Conservation (phyloP, 306 rosid genomes). For the Cajanus cajan region DNA sequence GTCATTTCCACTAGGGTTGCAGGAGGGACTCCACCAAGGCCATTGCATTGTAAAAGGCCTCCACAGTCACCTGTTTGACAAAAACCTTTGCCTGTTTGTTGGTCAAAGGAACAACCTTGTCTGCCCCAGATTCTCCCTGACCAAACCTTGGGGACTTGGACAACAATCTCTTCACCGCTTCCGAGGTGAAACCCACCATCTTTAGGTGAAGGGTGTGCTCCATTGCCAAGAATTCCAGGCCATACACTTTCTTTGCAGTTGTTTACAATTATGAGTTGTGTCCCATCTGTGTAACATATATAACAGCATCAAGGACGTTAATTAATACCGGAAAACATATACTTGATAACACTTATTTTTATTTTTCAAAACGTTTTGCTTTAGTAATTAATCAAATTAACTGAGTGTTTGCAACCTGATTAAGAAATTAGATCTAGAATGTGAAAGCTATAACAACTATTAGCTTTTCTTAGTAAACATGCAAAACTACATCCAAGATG, state of each 20-base stretch:
- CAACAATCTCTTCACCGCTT: constrained; percentile 48
- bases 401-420: too few relatives aligned
- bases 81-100: constrained; percentile 41
- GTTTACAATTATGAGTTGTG: constrained; percentile 55
- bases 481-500: too few relatives aligned
- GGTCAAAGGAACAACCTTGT: constrained; percentile 63
- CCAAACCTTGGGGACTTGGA: constrained; percentile 56
- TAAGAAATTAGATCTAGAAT: too few relatives aligned
- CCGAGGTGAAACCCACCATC: constrained; percentile 62
- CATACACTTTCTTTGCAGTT: constrained; percentile 71
- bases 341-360: neutral
- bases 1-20: constrained; percentile 71
- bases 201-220: constrained; percentile 46
- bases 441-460: too few relatives aligned
- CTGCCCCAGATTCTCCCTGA: constrained; percentile 81
- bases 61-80: constrained; percentile 75
- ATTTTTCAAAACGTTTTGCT: too few relatives aligned
- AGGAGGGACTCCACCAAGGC: constrained; percentile 62
- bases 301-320: too few relatives aligned
- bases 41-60: constrained; percentile 56
- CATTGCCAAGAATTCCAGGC: constrained; percentile 67
- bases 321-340: too few relatives aligned
- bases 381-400: too few relatives aligned
- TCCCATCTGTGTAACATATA: constrained; percentile 43
- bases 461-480: too few relatives aligned